Base-by-base conservation (phyloP, 2,329 filamentous ascomycete species). In the Aspergillus ustus region DNA sequence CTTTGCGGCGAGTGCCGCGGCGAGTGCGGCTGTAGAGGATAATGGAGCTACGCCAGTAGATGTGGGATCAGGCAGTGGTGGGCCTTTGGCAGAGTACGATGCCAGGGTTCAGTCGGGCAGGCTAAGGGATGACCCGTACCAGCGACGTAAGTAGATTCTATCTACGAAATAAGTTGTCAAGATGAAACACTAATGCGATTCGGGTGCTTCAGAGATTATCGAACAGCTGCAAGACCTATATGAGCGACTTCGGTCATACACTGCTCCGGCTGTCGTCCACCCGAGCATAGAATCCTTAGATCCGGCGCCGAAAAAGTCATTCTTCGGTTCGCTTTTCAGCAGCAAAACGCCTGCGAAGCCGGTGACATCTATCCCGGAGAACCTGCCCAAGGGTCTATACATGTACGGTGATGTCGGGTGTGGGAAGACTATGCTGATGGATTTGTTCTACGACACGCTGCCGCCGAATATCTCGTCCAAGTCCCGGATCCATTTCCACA, bases 341-440 rank as follows among this genome's bases (percentile, higher is more conserved):
- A 71, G 74, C 19, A 69, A 75, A 13, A 65, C 67, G 31, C 65
- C 61, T 53, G 65, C 37, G 37, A 67, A 66, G 49, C 63, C 65
- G 86, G 43, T 65, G 17, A 63, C 69, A 2, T 70, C 66, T 2
- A 90, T 96, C 22, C 88, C 92, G 0, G 78, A 84, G n/a, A 84
- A 89, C 65, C 82, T 97, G 1, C 95, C 95, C 0, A 90, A 92
- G 67, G 95, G 95, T 0, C 80, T 99, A 34, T 99, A 99, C 77
- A 90, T 99, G 76, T 97, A 91, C 72, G 95, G 95, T 61, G 95
- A 99, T 75, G 95, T 99, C 2, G 95, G 95, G 45, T 96, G 92
- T 71, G 95, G 95, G 64, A 99, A 99, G 84, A 99, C 95, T 2
- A 99, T 99, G 95, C 83, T 99, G 73, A 99, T 99, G 95, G 94